Conservation (phyloP, 352 stramenopile genomes). For the Peronospora belbahrii region DNA sequence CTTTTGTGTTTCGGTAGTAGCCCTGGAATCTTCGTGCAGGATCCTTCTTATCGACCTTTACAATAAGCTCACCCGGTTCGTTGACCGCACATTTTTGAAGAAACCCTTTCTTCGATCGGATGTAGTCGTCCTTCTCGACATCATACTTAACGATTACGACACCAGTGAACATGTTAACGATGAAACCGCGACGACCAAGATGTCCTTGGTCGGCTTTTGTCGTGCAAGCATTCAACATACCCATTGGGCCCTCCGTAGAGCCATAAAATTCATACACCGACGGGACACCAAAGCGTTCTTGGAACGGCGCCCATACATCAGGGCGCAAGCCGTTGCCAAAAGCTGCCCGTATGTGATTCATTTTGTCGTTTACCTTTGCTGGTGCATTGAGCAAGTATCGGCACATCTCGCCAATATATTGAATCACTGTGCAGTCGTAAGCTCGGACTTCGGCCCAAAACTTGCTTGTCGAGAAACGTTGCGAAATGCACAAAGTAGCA, state of each 20-base stretch:
- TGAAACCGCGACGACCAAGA: constrained; percentile 50
- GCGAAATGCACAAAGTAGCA: constrained; percentile 64
- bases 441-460: constrained; percentile 73
- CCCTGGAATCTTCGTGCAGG: constrained; percentile 72
- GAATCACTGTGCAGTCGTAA: constrained; percentile 68
- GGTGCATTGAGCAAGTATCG: constrained; percentile 73
- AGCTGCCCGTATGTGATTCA: constrained; percentile 66
- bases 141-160: constrained; percentile 75
- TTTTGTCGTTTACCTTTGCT: constrained; percentile 38
- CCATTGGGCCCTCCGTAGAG: constrained; percentile 83
- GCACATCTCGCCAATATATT: constrained; percentile 90
- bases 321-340: constrained; percentile 88
- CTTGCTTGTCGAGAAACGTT: constrained; percentile 60
- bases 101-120: constrained; percentile 47
- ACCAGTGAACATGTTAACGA: constrained; percentile 46
- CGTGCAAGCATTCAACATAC: constrained; percentile 74
- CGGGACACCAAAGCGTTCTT: constrained; percentile 80
- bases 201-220: constrained; percentile 47
- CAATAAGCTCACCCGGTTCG: constrained; percentile 75
- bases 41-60: constrained; percentile 39
- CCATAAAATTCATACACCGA: constrained; percentile 90
- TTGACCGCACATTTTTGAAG: constrained; percentile 40
- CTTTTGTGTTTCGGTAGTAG: constrained; percentile 75
- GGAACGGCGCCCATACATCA: constrained; percentile 85
- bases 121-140: constrained; percentile 62